A percentile compares a stretch with the other conserved stretches of the same genome.
These are phyloP conservation scores for Santalum album DNA, from an alignment of 164 flowering plant species.

Conservation along the genomic window DNA sequence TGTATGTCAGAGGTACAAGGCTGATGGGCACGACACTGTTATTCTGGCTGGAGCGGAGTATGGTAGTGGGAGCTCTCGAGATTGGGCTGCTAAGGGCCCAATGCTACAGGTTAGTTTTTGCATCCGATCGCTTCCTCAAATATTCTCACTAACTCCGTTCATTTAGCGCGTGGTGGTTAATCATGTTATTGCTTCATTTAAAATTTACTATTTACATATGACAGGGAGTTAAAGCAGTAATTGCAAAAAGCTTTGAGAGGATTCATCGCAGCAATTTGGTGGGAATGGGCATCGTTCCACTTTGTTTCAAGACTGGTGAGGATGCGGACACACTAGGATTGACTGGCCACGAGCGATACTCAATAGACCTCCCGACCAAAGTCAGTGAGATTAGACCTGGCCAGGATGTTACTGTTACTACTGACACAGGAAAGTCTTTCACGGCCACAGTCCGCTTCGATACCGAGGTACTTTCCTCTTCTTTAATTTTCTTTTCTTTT, in stretches of 20 bases:
- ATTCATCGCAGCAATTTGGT: slow-evolving; percentile 83
- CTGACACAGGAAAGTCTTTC: slow-evolving; percentile 67
- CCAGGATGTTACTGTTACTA: slow-evolving; percentile 63
- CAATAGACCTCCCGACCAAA: slow-evolving; percentile 59
- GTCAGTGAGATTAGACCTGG: slow-evolving; percentile 66
- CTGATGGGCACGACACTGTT: slow-evolving; percentile 48
- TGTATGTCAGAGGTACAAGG: slow-evolving; percentile 50
- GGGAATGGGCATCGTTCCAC: slow-evolving; percentile 80
- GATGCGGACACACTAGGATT: slow-evolving; percentile 77
- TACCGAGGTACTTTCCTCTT: slow-evolving; percentile 50
- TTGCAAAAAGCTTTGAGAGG: slow-evolving; percentile 81
- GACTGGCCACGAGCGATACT: slow-evolving; percentile 71
- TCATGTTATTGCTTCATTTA: background rate
- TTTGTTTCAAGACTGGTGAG: slow-evolving; percentile 71
- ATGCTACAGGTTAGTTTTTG: slow-evolving; percentile 44
- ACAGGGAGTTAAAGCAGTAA: slow-evolving; percentile 85
- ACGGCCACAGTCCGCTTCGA: slow-evolving; percentile 69
- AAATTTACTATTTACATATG: background rate
- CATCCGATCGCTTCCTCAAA: background rate
- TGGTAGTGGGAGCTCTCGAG: slow-evolving; percentile 82
- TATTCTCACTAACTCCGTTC: background rate
- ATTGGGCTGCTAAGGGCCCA: slow-evolving; percentile 87
- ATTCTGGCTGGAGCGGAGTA: slow-evolving; percentile 73
- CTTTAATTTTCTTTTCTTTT: background rate
- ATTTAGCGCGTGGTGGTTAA: background rate